These are phyloP conservation scores for Dalbergia cochinchinensis DNA, from an alignment of 306 rosid genomes.

Conservation along the genomic window DNA sequence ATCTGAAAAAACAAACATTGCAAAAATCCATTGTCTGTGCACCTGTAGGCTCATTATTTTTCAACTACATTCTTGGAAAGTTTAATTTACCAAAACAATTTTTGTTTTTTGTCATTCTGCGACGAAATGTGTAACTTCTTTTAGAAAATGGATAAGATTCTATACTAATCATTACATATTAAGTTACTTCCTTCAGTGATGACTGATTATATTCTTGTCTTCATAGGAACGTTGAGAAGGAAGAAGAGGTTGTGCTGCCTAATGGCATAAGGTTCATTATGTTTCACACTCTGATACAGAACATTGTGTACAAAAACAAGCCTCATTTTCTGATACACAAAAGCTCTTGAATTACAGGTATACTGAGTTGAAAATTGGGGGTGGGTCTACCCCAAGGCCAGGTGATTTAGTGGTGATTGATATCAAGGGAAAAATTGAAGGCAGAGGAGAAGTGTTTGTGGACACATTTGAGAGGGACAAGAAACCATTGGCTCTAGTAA, in stretches of 20 bases:
- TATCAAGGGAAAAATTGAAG: conserved; percentile 65
- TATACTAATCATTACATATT: neutral
- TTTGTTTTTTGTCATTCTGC: too few species aligned
- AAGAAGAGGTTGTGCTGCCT: conserved; percentile 79
- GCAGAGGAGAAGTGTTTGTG: conserved; percentile 75
- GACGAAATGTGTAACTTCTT: too few species aligned
- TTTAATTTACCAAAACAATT: too few species aligned
- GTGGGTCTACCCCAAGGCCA: conserved; percentile 70
- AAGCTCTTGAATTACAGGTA: conserved; percentile 50
- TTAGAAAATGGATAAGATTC: neutral
- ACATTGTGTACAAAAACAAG: neutral
- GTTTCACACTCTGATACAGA: neutral
- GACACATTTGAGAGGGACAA: conserved; percentile 76
- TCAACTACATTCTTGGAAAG: too few species aligned
- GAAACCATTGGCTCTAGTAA: conserved; percentile 81
- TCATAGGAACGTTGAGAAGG: conserved; percentile 62
- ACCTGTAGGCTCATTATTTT: too few species aligned
- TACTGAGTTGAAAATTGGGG: conserved; percentile 75
- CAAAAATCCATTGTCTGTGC: neutral
- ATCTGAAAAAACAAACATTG: neutral
- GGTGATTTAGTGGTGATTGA: conserved; percentile 91
- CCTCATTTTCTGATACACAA: conserved; percentile 5
- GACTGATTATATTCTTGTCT: conserved; percentile 34
- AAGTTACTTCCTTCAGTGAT: conserved; percentile 21
- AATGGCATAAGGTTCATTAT: conserved; percentile 83